These are phyloP conservation scores for Eutrema salsugineum DNA, from an alignment of 441 rosid genomes.

Conservation along the genomic window DNA sequence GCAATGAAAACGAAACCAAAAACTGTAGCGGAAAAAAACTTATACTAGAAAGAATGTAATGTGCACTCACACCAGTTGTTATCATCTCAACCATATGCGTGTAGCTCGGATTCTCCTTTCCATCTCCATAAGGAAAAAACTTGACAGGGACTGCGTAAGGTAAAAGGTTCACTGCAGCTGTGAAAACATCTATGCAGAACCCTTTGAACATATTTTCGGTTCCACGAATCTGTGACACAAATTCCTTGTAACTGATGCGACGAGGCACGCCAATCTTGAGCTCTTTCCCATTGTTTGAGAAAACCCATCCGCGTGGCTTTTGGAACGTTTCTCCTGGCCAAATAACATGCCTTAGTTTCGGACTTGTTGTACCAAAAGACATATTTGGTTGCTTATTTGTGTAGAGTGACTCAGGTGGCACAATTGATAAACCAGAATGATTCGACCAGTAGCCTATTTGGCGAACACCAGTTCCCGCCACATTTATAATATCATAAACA, in stretches of 20 bases:
- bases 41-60: neutral
- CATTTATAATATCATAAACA: constrained; percentile 79
- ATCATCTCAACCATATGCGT: constrained; percentile 59
- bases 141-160: constrained; percentile 78
- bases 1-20: neutral
- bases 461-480: constrained; percentile 74
- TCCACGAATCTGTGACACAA: constrained; percentile 59
- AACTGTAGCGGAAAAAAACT: neutral
- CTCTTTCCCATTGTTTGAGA: constrained; percentile 76
- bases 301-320: constrained; percentile 92
- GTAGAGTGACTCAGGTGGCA: constrained; percentile 60
- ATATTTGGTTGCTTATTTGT: constrained; percentile 45
- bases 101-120: constrained; percentile 69
- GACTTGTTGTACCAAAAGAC: constrained; percentile 42
- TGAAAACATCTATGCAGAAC: constrained; percentile 84
- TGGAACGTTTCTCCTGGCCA: constrained; percentile 84
- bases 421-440: constrained; percentile 67
- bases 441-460: constrained; percentile 90
- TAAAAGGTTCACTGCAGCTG: constrained; percentile 68
- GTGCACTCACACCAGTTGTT: constrained; percentile 65
- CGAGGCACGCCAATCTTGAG: constrained; percentile 79
- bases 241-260: constrained; percentile 68
- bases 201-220: constrained; percentile 63
- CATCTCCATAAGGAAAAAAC: constrained; percentile 76
- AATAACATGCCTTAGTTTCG: constrained; percentile 49